Conservation (phyloP, 306 rosid genomes). For the Nissolia schottii region DNA sequence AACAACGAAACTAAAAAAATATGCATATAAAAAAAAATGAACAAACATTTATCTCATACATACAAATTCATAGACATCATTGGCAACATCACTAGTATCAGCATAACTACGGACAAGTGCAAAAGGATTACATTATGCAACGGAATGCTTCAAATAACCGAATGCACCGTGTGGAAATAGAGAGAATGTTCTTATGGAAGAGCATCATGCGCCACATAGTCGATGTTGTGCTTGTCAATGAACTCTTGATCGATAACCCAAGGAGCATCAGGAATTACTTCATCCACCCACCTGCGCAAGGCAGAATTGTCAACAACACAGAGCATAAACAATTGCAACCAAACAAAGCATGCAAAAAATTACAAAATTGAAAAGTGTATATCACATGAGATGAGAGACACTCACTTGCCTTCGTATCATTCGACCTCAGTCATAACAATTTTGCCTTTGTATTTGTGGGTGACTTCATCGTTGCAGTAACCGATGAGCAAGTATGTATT, state of each 20-base stretch:
- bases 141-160: background rate
- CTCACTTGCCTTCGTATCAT: conserved; percentile 85
- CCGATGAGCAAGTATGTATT: conserved; percentile 86
- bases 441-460: conserved; percentile 89
- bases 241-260: conserved; percentile 83
- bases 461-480: conserved; percentile 73
- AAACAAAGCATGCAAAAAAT: background rate
- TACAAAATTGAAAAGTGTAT: background rate
- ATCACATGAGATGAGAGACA: background rate
- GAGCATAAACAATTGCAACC: too few species aligned
- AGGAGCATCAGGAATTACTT: conserved; percentile 86
- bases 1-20: background rate
- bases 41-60: conserved; percentile 27
- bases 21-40: background rate
- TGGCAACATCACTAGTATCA: conserved; percentile 89
- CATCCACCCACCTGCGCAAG: conserved; percentile 76
- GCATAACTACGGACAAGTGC: conserved; percentile 69
- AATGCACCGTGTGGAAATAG: background rate
- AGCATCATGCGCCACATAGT: conserved; percentile 82
- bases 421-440: conserved; percentile 91
- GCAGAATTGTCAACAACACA: background rate
- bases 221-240: conserved; percentile 72
- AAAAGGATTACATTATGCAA: background rate
- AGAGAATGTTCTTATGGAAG: conserved; percentile 62
- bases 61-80: conserved; percentile 96